Base-by-base conservation (phyloP, 1,284 basidiomycete genomes). In the Naganishia albida region DNA sequence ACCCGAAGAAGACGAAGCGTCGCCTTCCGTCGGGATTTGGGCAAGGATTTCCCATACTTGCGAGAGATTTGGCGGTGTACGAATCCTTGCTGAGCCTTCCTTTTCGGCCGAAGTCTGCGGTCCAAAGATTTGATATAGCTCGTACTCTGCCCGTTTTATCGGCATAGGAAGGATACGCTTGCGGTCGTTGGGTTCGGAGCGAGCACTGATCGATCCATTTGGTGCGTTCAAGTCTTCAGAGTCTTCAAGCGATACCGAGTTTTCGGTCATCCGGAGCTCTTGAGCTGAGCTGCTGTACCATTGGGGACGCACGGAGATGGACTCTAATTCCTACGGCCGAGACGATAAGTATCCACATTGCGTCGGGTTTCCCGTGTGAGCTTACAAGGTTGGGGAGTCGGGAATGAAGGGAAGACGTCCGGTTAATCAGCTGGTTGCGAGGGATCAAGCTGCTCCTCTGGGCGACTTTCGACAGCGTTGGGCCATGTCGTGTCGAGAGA, bases 401-500 rank as follows among this genome's bases (percentile, higher is more conserved):
- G 4, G 25, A 8, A 42, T 25, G 13, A 1, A 20, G 25, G n/a
- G 25, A 20, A 23, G 39, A 25, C 2, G 34, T 34, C 34, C 34
- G 34, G 34, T 10, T 34, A 34, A 34, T 10, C 6, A 34, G 34
- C 34, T 34, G 34, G 10, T 34, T 34, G 4, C 4, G 52, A 54
- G 23, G 2, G n/a, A 16, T 43, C 15, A 25, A 28, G 13, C 40
- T 42, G 42, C 25, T 7, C 18, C 15, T 18, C 39, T 25, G 40
- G 13, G 10, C 30, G 16, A 28, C 25, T 39, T n/a, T 44, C 12
- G 43, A 10, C 2, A 44, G 7, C 18, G 23, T 28, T 42, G 54
- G 18, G 28, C 42, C 54, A 56, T 56, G 54, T 44, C 54, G 54
- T 28, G 26, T 28, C 7, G 42, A 43, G n/a, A 43, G 28, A 18